A percentile compares a stretch with the other conserved stretches of the same genome.
Evolutionary conservation across 345 rosid species (phyloP).

Genomic region (Anastatica hierochuntica): DNA sequence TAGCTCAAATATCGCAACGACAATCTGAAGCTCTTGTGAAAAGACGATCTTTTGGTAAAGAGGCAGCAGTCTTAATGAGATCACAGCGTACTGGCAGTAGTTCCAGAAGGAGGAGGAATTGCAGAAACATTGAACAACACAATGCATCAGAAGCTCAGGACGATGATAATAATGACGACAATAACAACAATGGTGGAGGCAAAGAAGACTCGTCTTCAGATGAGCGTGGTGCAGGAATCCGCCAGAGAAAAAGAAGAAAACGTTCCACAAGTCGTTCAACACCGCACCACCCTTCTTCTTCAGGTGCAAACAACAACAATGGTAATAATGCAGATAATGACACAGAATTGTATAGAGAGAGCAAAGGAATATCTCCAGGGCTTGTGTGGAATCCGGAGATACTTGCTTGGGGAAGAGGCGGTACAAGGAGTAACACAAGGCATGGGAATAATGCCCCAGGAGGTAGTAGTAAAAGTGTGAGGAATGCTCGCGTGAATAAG

Average conservation of each 20-base stretch:
- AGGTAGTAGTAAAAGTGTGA: constrained; percentile 49
- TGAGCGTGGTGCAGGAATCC: constrained; percentile 54
- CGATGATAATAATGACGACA: constrained; percentile 53
- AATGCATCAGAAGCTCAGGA: constrained; percentile 60
- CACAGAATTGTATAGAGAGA: constrained; percentile 46
- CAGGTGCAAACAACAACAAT: constrained; percentile 45
- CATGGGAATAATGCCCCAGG: constrained; percentile 56
- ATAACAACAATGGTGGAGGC: constrained; percentile 27
- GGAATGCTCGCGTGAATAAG: constrained; percentile 58
- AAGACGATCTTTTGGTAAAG: constrained; percentile 65
- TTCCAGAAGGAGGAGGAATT: constrained; percentile 55
- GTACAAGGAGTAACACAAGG: constrained; percentile 81
- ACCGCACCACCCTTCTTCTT: constrained; percentile 47
- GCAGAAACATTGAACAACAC: constrained; percentile 40
- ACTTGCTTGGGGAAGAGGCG: constrained; percentile 97
- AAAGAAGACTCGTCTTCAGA: constrained; percentile 90
- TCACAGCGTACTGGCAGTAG: constrained; percentile 41
- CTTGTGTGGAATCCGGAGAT: constrained; percentile 71
- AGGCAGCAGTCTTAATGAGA: constrained; percentile 40
- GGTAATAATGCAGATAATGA: constrained; percentile 54
- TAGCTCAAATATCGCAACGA: constrained; percentile 72
- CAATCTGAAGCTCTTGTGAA: constrained; percentile 86
- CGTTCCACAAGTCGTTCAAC: constrained; percentile 38
- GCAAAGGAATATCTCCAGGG: constrained; percentile 67
- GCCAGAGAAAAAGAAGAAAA: constrained; percentile 53